Conservation (phyloP, 2,329 filamentous ascomycete species). For the Tothia fuscella region DNA sequence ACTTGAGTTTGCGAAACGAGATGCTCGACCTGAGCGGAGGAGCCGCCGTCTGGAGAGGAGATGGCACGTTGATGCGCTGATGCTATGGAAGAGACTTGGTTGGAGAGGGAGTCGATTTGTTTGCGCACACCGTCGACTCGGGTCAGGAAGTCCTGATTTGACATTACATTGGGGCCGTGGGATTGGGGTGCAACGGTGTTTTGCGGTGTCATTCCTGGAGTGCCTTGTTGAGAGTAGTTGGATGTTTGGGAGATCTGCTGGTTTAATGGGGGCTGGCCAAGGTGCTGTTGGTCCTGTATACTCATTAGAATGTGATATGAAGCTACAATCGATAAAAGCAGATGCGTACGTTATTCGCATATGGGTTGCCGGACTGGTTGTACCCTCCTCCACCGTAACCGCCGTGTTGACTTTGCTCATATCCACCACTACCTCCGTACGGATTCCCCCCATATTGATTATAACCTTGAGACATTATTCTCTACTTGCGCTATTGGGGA, state of each 20-base stretch:
- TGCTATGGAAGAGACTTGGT: slow-evolving; percentile 54
- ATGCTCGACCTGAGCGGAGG: slow-evolving; percentile 48
- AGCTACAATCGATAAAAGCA: slow-evolving; percentile 15
- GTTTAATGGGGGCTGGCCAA: slow-evolving; percentile 17
- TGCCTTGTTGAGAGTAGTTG: slow-evolving; percentile 21
- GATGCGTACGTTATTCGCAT: slow-evolving; percentile 15
- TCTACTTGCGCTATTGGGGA: too few relatives aligned
- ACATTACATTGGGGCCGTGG: slow-evolving; percentile 32
- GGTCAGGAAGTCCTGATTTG: slow-evolving; percentile 55
- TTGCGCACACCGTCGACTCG: slow-evolving; percentile 55
- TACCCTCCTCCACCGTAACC: slow-evolving; percentile 28
- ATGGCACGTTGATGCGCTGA: slow-evolving; percentile 61
- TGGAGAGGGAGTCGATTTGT: slow-evolving; percentile 55
- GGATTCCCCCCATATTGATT: slow-evolving; percentile 48
- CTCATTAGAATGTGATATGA: neutral
- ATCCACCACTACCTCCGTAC: slow-evolving; percentile 41
- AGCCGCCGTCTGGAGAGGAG: slow-evolving; percentile 46
- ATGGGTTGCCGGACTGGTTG: slow-evolving; percentile 24
- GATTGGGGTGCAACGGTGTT: slow-evolving; percentile 11
- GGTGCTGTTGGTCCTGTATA: slow-evolving; percentile 7
- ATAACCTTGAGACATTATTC: too few relatives aligned
- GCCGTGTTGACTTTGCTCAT: slow-evolving; percentile 32
- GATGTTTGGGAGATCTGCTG: slow-evolving; percentile 27
- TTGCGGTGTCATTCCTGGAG: neutral
- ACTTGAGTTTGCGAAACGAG: slow-evolving; percentile 58